Base-by-base conservation (phyloP, 2,329 filamentous ascomycete genomes). In the Xylaria sp. region DNA sequence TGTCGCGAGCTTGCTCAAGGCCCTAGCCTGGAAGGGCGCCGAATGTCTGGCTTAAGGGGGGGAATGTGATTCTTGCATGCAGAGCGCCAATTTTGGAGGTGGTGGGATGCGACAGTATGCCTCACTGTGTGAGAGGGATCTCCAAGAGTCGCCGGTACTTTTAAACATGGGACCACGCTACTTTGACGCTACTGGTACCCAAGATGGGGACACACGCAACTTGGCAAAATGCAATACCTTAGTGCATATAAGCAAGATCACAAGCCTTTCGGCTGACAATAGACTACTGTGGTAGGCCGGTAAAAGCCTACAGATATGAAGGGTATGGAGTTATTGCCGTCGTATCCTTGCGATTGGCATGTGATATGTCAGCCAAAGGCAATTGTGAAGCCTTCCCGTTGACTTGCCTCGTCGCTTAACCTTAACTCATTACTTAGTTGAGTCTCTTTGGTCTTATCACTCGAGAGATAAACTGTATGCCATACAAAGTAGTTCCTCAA, bases 81-180 rank as follows among this genome's bases (percentile, higher is more conserved):
- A 31, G 28, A 9, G 28, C 28, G 5, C 28, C 28, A 31, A 31
- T 9, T 31, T 31, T 31, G 28, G 9, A 31, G 28, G 43, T 12
- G 25, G 11, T 55, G 28, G 43, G 28, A 55, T 14, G 8, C 7
- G 21, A 63, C 60, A 65, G 63, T 65, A 37, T 42, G 9, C 19
- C 3, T 17, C 54, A 65, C 63, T 60, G 63, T 65, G 47, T 37
- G n/a, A 33, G 12, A 19, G 19, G 31, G 47, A 51, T 47, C 46
- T 6, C 28, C 12, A 14, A 19, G 45, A 47, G 63, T 65, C 57
- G 19, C 42, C n/a, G 55, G 55, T 35, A 65, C 61, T 57, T 61
- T 19, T 19, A 17, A 57, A 6, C n/a, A n/a, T n/a, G n/a, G n/a
- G n/a, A n/a, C n/a, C n/a, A n/a, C n/a, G n/a, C n/a, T n/a, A n/a